Percentiles rank a stretch among this genome's conserved stretches.
phyloP scores from a whole-genome alignment of 2,329 filamentous ascomycete genomes.

The Fusarium subglutinans region DNA sequence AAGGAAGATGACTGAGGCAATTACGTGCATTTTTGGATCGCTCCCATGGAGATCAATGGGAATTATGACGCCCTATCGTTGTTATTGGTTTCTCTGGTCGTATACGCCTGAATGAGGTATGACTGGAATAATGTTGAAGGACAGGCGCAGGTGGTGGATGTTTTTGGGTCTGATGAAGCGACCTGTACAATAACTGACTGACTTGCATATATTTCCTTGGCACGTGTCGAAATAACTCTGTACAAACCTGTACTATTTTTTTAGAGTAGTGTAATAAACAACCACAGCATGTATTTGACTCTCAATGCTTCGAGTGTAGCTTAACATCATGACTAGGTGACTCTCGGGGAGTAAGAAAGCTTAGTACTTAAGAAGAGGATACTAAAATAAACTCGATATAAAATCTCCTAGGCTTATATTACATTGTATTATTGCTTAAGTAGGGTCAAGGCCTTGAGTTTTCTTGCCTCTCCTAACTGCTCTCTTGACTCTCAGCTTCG shows the following conservation, averaged over 20 bases:
- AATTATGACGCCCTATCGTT: conserved; percentile 3
- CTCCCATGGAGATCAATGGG: not conserved
- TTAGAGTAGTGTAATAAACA: conserved; percentile 12
- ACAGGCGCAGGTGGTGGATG: conserved; percentile 9
- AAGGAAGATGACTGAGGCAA: conserved; percentile 44
- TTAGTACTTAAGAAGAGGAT: not conserved
- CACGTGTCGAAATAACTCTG: conserved; percentile 30
- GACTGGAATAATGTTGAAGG: conserved; percentile 1
- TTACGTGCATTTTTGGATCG: not conserved
- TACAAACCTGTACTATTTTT: conserved; percentile 19
- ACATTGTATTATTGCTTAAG: not conserved
- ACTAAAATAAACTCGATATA: not conserved
- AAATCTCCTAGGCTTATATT: not conserved
- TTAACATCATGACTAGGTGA: not conserved
- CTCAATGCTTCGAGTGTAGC: not conserved
- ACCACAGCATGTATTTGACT: not conserved
- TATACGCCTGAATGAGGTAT: conserved; percentile 1
- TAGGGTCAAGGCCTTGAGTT: not conserved
- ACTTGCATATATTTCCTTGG: conserved; percentile 36
- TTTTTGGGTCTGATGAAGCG: conserved; percentile 17
- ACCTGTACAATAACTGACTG: conserved; percentile 33
- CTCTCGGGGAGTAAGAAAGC: not conserved
- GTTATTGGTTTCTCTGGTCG: not conserved
- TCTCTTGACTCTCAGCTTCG: not conserved
- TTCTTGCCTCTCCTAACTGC: not conserved